These are phyloP conservation scores for Elasticomyces elasticus DNA, from an alignment of 495 filamentous ascomycete species.

Conservation along the genomic window DNA sequence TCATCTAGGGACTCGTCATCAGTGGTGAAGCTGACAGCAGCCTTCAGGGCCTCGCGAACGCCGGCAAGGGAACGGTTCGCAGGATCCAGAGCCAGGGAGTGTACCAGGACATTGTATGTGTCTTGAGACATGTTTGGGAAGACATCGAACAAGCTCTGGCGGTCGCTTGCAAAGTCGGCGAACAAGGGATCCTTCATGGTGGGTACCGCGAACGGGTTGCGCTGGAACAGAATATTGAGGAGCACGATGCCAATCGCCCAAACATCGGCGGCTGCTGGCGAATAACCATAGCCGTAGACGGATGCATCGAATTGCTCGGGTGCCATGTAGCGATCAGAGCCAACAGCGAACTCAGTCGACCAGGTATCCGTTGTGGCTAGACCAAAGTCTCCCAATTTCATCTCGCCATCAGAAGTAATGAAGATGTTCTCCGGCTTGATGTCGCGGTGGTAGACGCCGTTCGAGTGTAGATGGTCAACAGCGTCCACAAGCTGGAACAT, in stretches of 20 bases:
- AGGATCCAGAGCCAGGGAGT: conserved; percentile 83
- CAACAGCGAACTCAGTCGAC: conserved; percentile 84
- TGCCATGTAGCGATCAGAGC: conserved; percentile 98
- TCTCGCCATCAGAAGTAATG: conserved; percentile 67
- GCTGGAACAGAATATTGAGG: conserved; percentile 88
- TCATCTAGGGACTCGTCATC: conserved; percentile 86
- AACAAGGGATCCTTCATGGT: conserved; percentile 80
- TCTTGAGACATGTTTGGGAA: conserved; percentile 98
- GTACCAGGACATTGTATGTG: conserved; percentile 81
- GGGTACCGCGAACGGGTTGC: conserved; percentile 86
- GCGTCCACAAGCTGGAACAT: conserved; percentile 91
- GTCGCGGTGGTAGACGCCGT: conserved; percentile 90
- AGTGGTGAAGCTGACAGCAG: conserved; percentile 84
- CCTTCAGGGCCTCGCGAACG: conserved; percentile 63
- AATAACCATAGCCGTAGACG: conserved; percentile 74
- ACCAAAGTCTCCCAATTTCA: conserved; percentile 97
- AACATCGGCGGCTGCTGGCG: conserved; percentile 84
- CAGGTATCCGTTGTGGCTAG: conserved; percentile 76
- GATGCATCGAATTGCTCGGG: conserved; percentile 91
- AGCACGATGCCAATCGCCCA: conserved; percentile 96
- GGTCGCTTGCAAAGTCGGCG: conserved; percentile 81
- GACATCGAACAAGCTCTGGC: conserved; percentile 92
- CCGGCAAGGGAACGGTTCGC: conserved; percentile 71
- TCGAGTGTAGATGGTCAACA: conserved; percentile 79
- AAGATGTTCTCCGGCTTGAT: conserved; percentile 99